Base-by-base conservation (phyloP, 148 eudicot species). In the Oxyria digyna region DNA sequence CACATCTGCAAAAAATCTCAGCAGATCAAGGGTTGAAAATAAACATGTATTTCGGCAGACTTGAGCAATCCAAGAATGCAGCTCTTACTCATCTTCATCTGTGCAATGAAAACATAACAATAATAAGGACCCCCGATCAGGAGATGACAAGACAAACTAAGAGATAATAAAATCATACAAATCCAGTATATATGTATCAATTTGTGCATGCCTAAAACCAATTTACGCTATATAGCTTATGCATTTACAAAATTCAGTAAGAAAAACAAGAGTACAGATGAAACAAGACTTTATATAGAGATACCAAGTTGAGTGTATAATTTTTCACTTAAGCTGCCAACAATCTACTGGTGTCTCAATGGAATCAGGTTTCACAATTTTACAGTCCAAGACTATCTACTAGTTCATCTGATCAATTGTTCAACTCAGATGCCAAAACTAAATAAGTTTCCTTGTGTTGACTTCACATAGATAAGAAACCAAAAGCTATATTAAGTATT, bases 1-100 rank as follows among this genome's bases (percentile, higher is more conserved):
- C 65, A 10, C 37, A 29, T 59, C 65, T 59, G 65, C 38, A 13
- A 31, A 9, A 59, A 27, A 59, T 59, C 65, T 29, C 38, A 29
- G 38, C 65, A 59, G 38, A 59, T 59, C 35, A 59, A 29, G 65
- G 17, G 20, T 59, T 59, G 7, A 15, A 59, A 59, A 27, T 59
- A 14, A 59, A 12, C 0, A 31, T 13, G 65, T 29, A 59, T 27
- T 29, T 59, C 37, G 5, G 3, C 14, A 31, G 38, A 59, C 69
- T 14, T 20, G 9, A 42, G 69, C 69, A 67, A 67, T 42, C 49
- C 32, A 23, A 50, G 32, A 67, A 59, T 29, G 20, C 17, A 20
- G 50, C 48, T 42, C 32, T 3, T 41, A 38, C 32, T 67, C 50
- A 24, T 67, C 69, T 67, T 67, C 69, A 67, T 67, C 69, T 67